Evolutionary conservation across 2,329 filamentous ascomycete species (phyloP), one percentile per base, ranked within the genome.

Genomic region (Huntiella moniliformis): DNA sequence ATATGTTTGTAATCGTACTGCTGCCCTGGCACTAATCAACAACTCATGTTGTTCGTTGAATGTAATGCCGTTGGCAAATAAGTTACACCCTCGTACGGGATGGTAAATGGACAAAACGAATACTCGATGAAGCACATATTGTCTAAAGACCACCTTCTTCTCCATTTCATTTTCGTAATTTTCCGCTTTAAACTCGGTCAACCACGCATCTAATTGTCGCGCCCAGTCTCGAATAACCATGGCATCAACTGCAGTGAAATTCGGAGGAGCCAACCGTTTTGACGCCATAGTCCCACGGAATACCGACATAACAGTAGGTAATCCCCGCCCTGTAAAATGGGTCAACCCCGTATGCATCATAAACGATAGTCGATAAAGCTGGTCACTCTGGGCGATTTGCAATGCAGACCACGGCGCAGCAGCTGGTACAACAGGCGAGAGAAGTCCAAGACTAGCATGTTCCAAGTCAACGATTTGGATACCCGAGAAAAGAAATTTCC

Each of bases 261-360:
- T 44, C 65, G 60, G 46, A 59, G 63, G 0, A 60, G 63, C 63
- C 62, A 65, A 34, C 64, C 64, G 0, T 62, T 63, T 3, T 62
- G 62, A 4, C 65, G 46, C 0, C 62, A 58, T 7, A 61, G 54
- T 0, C 62, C 63, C 15, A 7, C 22, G 10, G 43, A 66, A 60
- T 45, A 59, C 63, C 0, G 61, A 63, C 63, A 63, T 65, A 37
- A 66, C 64, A 0, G 63, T 63, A 2, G 63, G 62, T 5, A 66
- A 47, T 0, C 62, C 58, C 5, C 63, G 54, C 0, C 62, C 63
- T 1, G 63, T 62, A 44, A 66, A 66, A 42, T 64, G 60, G 3
- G 57, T 60, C 3, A 66, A 51, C 0, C 63, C 63, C 0, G 58
- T 63, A 43, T 66, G 61, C 63, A 66, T 65, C 62, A 66, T 65